Conservation (phyloP, 768 basidiomycete genomes). For the Rhodotorula taiwanensis region DNA sequence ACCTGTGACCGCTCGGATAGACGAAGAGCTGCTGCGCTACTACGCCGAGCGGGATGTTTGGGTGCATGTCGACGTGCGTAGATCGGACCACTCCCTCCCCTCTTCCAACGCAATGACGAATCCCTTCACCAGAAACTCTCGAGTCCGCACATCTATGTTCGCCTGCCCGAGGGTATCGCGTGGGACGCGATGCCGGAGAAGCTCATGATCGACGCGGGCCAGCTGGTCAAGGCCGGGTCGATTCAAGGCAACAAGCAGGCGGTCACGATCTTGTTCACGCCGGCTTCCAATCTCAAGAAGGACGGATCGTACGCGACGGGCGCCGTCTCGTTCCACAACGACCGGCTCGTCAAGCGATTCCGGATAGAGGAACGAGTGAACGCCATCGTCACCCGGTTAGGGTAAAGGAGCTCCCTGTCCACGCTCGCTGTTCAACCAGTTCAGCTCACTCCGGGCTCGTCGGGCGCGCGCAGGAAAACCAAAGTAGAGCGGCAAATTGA, state of each 20-base stretch:
- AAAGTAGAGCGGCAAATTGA: constrained; percentile 61
- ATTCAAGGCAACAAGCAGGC: constrained; percentile 97
- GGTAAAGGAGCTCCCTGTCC: constrained; percentile 40
- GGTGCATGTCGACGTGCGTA: constrained; percentile 89
- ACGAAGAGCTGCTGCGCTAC: constrained; percentile 91
- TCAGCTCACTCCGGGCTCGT: too few relatives aligned
- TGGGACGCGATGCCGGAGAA: constrained; percentile 84
- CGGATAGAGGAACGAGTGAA: constrained; percentile 78
- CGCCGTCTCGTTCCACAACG: constrained; percentile 87
- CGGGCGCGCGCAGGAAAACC: constrained; percentile 48
- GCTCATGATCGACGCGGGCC: constrained; percentile 76
- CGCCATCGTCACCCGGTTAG: constrained; percentile 78
- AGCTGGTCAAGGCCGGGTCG: constrained; percentile 94
- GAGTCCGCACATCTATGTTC: constrained; percentile 93
- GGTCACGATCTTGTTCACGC: constrained; percentile 87
- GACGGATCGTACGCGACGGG: constrained; percentile 96
- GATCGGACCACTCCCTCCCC: not conserved
- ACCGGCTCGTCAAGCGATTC: constrained; percentile 76
- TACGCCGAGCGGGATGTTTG: constrained; percentile 50
- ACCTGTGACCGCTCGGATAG: constrained; percentile 48
- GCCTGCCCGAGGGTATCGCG: constrained; percentile 67
- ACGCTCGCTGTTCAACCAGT: too few relatives aligned
- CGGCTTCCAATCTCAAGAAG: constrained; percentile 93
- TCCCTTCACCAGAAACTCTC: constrained; percentile 53
- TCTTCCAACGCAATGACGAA: not conserved